Conservation (phyloP, 495 filamentous ascomycete species). For the Trichoderma reesei region DNA sequence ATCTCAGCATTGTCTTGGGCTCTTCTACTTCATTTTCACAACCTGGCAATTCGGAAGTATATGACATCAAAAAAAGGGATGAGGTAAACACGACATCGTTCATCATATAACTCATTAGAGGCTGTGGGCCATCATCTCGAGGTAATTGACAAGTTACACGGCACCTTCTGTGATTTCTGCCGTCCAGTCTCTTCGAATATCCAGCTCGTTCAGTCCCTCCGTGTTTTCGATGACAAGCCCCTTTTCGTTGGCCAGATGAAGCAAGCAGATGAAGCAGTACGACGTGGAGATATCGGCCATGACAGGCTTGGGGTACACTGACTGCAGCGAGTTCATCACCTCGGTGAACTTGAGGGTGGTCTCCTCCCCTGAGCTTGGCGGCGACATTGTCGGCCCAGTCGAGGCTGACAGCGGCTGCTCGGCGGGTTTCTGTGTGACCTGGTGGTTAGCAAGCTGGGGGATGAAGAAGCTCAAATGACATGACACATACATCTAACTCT, state of each 20-base stretch:
- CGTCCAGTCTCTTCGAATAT: conserved; percentile 45
- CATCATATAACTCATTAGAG: not conserved
- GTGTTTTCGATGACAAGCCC: conserved; percentile 63
- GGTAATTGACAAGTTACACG: conserved; percentile 12
- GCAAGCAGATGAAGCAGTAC: conserved; percentile 92
- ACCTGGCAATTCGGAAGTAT: too few species aligned
- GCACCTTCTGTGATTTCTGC: conserved; percentile 40
- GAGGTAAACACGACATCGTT: too few species aligned
- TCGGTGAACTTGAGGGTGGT: conserved; percentile 66
- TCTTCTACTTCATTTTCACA: too few species aligned
- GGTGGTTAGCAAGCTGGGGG: conserved; percentile 4
- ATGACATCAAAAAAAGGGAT: too few species aligned
- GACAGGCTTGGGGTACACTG: conserved; percentile 70
- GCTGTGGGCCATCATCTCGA: not conserved
- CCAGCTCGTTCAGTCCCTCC: conserved; percentile 44
- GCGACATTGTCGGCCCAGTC: not conserved
- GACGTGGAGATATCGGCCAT: conserved; percentile 95
- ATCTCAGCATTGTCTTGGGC: too few species aligned
- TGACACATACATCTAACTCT: conserved; percentile 18
- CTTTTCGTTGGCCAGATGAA: conserved; percentile 97
- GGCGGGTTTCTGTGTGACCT: conserved; percentile 12
- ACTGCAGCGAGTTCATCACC: conserved; percentile 80
- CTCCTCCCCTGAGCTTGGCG: conserved; percentile 27
- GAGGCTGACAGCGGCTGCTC: not conserved
- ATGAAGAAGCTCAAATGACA: not conserved